Base-by-base conservation (phyloP, 805 yeast genomes). In the Yarrowia sp. region DNA sequence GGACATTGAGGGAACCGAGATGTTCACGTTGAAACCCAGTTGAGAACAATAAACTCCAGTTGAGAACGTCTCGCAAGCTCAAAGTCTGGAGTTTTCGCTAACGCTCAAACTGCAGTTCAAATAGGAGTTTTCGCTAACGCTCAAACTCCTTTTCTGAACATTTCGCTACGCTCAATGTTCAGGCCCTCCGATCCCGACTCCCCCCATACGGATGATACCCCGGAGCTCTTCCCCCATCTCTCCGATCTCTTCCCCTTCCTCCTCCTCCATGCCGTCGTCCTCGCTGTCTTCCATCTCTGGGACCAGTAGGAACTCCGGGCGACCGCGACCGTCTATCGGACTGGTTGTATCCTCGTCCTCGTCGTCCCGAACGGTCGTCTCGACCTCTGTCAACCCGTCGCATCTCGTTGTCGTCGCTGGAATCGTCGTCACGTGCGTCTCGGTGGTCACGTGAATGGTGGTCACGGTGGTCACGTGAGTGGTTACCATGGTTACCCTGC, bases 301-400 rank as follows among this genome's bases (percentile, higher is more conserved):
- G 66, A 6, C 66, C 66, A 0, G 66, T 61, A 19, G 66, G 66
- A 13, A 61, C 55, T 13, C 66, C 66, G 5, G 53, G 53, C 13
- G 66, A 61, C 9, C 55, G 44, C 2, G 66, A 61, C 15, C 66
- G 34, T 20, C 55, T 17, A 34, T 47, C 55, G 9, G 20, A 20
- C 66, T 61, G 55, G 55, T 61, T 61, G 46, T 61, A 61, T 0
- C 66, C 66, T 9, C 66, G 66, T 36, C 66, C 66, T 4, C 66
- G 56, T 9, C 66, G 44, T 46, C 66, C 66, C 1, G 53, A 47
- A 0, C 66, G 66, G 55, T 61, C 66, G 7, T 61, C 66, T 46
- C 66, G 55, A 2, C 66, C 66, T 19, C 66, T 34, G 17, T 61
- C 66, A 1, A 47, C 55, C 9, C 66, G 53, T 39, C 66, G 34